Conservation (phyloP, 225 moss, liverwort and hornwort genomes). For the Antitrichia curtipendula region DNA sequence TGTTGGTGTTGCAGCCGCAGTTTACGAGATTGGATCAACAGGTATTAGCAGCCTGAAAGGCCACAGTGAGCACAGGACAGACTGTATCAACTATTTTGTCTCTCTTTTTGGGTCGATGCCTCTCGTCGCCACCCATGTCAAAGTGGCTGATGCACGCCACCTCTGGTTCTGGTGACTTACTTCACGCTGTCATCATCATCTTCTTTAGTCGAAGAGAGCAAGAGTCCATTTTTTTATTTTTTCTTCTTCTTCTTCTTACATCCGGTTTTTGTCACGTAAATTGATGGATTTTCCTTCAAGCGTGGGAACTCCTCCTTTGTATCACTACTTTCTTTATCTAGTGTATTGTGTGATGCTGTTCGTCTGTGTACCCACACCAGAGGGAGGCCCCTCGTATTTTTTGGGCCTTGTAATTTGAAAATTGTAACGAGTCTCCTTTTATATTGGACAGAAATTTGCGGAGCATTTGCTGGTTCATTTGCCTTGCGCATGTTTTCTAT, state of each 20-base stretch:
- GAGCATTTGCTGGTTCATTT: background rate
- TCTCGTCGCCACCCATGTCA: conserved; percentile 61
- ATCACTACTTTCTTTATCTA: background rate
- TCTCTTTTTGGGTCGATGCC: conserved; percentile 72
- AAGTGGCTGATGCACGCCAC: conserved; percentile 65
- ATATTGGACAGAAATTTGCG: background rate
- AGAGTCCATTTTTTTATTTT: background rate
- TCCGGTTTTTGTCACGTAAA: background rate
- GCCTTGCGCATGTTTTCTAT: background rate
- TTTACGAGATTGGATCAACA: conserved; percentile 87
- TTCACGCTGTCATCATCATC: no score
- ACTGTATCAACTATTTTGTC: conserved; percentile 82
- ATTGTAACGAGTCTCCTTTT: background rate
- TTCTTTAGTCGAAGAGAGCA: background rate
- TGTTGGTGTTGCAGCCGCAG: conserved; percentile 29
- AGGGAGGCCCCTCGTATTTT: background rate
- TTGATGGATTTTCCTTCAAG: background rate
- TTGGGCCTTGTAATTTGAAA: conserved; percentile 1
- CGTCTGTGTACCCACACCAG: background rate
- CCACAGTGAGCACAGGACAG: conserved; percentile 63
- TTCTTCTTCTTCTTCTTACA: no score
- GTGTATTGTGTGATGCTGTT: background rate
- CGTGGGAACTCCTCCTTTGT: conserved; percentile 4
- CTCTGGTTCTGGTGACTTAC: conserved; percentile 76
- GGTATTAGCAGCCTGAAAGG: conserved; percentile 95